These are phyloP conservation scores for Madurella fahalii DNA, from an alignment of 2,329 filamentous ascomycete species.

Conservation along the genomic window DNA sequence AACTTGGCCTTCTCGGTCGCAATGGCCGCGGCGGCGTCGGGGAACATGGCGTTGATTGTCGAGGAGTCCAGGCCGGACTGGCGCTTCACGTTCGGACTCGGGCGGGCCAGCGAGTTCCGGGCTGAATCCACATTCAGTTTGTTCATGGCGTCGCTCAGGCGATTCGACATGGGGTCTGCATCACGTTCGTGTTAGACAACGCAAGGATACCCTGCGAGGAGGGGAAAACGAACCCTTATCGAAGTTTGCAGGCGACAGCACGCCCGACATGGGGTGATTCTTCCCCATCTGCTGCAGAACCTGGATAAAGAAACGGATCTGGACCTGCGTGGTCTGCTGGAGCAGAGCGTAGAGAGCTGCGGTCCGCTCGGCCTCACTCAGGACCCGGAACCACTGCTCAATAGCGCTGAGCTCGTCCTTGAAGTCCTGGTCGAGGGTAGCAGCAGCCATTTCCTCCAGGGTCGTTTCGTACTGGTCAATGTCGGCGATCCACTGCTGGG, in stretches of 20 bases:
- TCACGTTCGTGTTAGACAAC: slow-evolving; percentile 20
- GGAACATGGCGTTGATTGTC: slow-evolving; percentile 98
- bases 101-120: slow-evolving; percentile 80
- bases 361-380: slow-evolving; percentile 94
- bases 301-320: slow-evolving; percentile 98
- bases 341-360: slow-evolving; percentile 91
- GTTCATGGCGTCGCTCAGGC: slow-evolving; percentile 92
- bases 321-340: slow-evolving; percentile 97
- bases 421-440: slow-evolving; percentile 98
- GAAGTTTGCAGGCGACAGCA: slow-evolving; percentile 91
- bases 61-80: slow-evolving; percentile 91
- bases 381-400: slow-evolving; percentile 97
- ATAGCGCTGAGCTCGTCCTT: slow-evolving; percentile 99
- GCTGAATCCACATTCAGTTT: slow-evolving; percentile 86
- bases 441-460: slow-evolving; percentile 96
- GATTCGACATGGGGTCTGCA: slow-evolving; percentile 92
- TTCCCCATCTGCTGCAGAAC: slow-evolving; percentile 99
- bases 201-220: background rate
- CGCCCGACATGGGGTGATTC: slow-evolving; percentile 93
- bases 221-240: slow-evolving; percentile 70
- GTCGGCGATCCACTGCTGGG: slow-evolving; percentile 97
- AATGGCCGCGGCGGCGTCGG: slow-evolving; percentile 96
- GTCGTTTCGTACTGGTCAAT: slow-evolving; percentile 99
- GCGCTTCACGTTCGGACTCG: slow-evolving; percentile 75
- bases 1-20: slow-evolving; percentile 97